These are phyloP conservation scores for Cylindrodendrum hubeiense DNA, from an alignment of 2,329 filamentous ascomycete genomes.

Conservation along the genomic window DNA sequence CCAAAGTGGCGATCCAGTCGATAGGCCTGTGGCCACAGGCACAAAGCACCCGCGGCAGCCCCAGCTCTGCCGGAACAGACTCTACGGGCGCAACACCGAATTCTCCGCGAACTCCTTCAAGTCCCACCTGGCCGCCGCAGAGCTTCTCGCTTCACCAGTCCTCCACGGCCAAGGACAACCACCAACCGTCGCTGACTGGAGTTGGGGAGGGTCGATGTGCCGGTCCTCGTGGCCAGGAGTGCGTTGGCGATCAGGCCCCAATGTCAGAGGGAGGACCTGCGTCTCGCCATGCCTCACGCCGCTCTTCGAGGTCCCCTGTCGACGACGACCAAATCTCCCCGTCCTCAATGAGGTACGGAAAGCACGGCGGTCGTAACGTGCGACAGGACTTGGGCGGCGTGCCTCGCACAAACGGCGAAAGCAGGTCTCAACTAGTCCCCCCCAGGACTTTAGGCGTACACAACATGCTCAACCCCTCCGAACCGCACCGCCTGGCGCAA, in stretches of 20 bases:
- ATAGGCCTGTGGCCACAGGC: constrained; percentile 52
- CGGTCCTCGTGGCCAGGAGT: constrained; percentile 62
- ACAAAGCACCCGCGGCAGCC: constrained; percentile 47
- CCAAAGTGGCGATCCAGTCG: constrained; percentile 51
- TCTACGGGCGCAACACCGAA: constrained; percentile 49
- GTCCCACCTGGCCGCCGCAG: constrained; percentile 47
- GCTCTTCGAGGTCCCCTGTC: constrained; percentile 59
- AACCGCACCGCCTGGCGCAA: constrained; percentile 38
- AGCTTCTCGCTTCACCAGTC: constrained; percentile 36
- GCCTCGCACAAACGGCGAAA: constrained; percentile 38
- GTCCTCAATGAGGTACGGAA: constrained; percentile 38
- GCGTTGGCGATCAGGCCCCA: constrained; percentile 70
- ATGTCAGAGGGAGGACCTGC: constrained; percentile 74
- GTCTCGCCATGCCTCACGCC: constrained; percentile 67
- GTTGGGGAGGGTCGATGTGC: constrained; percentile 66
- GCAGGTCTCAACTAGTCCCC: constrained; percentile 41
- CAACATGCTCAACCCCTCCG: constrained; percentile 54
- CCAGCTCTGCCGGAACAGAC: constrained; percentile 47
- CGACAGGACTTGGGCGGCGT: constrained; percentile 38
- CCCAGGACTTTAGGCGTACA: constrained; percentile 50
- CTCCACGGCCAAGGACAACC: constrained; percentile 37
- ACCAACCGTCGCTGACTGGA: constrained; percentile 35
- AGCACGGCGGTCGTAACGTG: constrained; percentile 38
- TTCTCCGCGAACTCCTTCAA: constrained; percentile 52
- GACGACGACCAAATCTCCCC: constrained; percentile 48